Evolutionary conservation across 208 protist species (phyloP), one percentile per base, ranked within the genome.

Genomic region (Leptomonas pyrrhocoris): DNA sequence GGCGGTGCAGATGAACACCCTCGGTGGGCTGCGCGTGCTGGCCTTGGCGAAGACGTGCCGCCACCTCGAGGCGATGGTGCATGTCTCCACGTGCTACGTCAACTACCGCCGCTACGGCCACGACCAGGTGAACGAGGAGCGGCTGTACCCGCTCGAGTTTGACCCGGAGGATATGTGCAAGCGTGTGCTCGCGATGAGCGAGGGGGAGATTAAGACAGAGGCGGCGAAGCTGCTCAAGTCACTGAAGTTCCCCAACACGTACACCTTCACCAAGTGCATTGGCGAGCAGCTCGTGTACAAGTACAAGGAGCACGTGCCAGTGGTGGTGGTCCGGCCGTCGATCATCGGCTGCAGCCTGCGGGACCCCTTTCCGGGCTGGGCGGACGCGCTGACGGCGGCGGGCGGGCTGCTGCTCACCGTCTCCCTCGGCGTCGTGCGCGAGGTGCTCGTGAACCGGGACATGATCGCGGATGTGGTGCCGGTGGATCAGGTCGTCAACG

Each of bases 81-180:
- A 97, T 58, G 79, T 94, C 21, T 96, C 90, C 34, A 97, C 93
- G 12, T 92, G 86, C 77, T 97, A 96, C 84, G 88, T 94, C 9
- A 95, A 95, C 68, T 95, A 92, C 69, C 66, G 58, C 19, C 81
- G 83, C 45, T n/a, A 78, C 42, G 84, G 84, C 38, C 42, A 56
- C 40, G 74, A 69, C 8, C 46, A 78, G 16, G 63, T 62, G 49
- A 85, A 87, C 45, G 79, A 88, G 71, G 93, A 95, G 77, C 65
- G 65, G 50, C 65, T 95, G 15, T 97, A 97, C 79, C 83, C 88
- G 11, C 56, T 92, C 31, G 71, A 71, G 48, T 96, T 92, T 78
- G 91, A 96, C 68, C 73, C 88, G 21, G 84, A 94, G 73, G 74
- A 60, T 21, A 91, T 96, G 74, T 77, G 72, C 56, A 96, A 93